Base-by-base conservation (phyloP, 306 rosid genomes). In the Pyrus betulifolia region DNA sequence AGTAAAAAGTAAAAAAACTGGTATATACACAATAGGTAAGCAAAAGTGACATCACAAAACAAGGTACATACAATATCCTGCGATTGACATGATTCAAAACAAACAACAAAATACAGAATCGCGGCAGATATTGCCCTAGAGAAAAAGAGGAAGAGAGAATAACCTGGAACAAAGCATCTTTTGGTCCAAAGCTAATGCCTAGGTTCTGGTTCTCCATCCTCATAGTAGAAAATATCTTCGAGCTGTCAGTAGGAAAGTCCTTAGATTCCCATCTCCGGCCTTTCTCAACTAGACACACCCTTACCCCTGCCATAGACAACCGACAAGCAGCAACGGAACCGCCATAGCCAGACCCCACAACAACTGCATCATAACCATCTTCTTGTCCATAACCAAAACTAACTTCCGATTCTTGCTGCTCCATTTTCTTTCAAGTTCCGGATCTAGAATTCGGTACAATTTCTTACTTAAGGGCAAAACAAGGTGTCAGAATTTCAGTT, bases 311-410 rank as follows among this genome's bases (percentile, higher is more conserved):
- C 82, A 74, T 66, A 67, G 85, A 75, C 81, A 81, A 74, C 59
- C 72, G 59, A 75, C 87, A 81, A 74, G 83, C 78, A 46, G 82
- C 82, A 35, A 84, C 82, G 65, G 81, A 78, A 60, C 81, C 85
- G 2, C 82, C 83, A 66, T 81, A 81, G 49, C 85, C 80, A 77
- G 85, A 84, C 51, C 80, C 73, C 69, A 80, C 76, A 72, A 84
- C 87, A 68, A 84, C 55, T 3, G 87, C 79, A 69, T 76, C 87
- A n/a, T 67, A 79, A 60, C 72, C 33, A 25, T n/a, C 62, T 45
- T 74, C 82, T 44, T 76, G 76, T 67, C 67, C 82, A 72, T 78
- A 57, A 30, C 55, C 79, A 42, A 67, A 18, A 40, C 38, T 44
- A 25, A 6, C 69, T 11, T 74, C 44, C 21, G 11, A 1, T 21